phyloP scores from a whole-genome alignment of 306 rosid genomes.

The Alnus glutinosa region DNA sequence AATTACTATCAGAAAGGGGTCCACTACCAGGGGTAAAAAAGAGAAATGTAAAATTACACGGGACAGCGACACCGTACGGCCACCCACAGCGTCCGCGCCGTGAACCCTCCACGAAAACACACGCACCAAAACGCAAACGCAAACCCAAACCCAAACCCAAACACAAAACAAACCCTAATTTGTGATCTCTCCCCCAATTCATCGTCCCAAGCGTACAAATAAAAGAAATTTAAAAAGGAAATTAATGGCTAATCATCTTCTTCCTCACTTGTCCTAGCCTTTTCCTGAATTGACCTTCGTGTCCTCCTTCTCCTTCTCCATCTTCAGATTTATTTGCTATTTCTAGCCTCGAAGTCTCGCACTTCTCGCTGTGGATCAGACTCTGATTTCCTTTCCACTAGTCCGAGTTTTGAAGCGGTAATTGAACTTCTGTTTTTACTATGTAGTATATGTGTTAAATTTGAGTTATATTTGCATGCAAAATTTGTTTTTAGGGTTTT shows the following conservation, averaged over 20 bases:
- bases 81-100: constrained; percentile 54
- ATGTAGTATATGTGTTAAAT: constrained; percentile 7
- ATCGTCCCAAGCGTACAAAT: neutral
- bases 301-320: neutral
- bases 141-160: constrained; percentile 31
- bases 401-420: constrained; percentile 30
- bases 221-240: neutral
- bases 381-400: constrained; percentile 34
- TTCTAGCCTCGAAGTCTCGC: constrained; percentile 15
- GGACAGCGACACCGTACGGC: constrained; percentile 68
- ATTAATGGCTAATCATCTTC: constrained; percentile 19
- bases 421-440: constrained; percentile 19
- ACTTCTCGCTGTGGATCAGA: constrained; percentile 42
- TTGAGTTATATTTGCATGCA: neutral
- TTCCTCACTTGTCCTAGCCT: constrained; percentile 18
- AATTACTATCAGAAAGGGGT: neutral
- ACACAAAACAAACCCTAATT: constrained; percentile 61
- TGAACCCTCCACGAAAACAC: constrained; percentile 26
- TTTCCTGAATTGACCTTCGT: constrained; percentile 23
- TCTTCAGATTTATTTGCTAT: neutral
- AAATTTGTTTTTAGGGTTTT: neutral
- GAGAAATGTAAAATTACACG: constrained; percentile 35
- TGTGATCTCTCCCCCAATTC: constrained; percentile 33
- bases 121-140: constrained; percentile 1
- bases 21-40: constrained; percentile 24